These are phyloP conservation scores for Fusarium dimerum DNA, from an alignment of 2,329 filamentous ascomycete genomes.

Conservation along the genomic window DNA sequence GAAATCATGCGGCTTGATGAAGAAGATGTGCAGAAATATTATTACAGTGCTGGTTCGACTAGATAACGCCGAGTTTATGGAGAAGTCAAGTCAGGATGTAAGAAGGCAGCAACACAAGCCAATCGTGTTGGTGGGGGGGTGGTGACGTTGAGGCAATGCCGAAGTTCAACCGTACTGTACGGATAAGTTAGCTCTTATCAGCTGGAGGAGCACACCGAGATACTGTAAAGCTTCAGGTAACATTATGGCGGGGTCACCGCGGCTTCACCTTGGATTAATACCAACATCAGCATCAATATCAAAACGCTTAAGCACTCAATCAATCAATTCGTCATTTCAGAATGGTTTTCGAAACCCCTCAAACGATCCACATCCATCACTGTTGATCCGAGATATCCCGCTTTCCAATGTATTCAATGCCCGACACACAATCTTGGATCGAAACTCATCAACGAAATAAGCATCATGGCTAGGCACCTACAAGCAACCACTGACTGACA, in stretches of 20 bases:
- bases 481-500: neutral
- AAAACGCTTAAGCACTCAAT: no score
- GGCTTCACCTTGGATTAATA: neutral
- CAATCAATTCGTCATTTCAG: no score
- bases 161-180: slow-evolving; percentile 1
- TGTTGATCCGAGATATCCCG: no score
- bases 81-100: neutral
- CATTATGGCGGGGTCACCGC: slow-evolving; percentile 3
- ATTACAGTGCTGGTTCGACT: neutral
- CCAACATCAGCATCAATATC: no score
- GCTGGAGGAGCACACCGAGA: neutral
- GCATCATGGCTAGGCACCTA: no score
- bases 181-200: neutral
- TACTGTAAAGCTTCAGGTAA: neutral
- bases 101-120: neutral
- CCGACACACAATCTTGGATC: no score
- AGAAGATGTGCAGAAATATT: no score
- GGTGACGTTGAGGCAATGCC: neutral
- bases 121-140: neutral
- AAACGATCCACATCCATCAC: no score
- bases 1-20: neutral
- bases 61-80: neutral
- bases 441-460: no score
- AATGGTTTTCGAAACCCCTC: no score
- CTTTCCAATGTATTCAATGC: no score